Conservation (phyloP, 2,329 filamentous ascomycete species). For the Colletotrichum sp. region DNA sequence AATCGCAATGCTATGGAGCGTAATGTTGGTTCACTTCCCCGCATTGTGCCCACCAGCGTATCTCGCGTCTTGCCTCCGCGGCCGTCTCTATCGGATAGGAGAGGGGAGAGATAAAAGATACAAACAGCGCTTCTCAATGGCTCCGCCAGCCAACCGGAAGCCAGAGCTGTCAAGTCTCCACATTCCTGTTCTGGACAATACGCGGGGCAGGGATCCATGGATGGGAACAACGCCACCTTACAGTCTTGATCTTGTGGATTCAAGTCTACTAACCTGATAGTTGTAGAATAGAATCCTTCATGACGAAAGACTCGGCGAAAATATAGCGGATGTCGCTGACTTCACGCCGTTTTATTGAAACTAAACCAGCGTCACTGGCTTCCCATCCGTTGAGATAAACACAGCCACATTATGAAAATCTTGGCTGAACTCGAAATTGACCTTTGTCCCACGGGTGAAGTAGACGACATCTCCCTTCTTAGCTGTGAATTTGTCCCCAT, state of each 20-base stretch:
- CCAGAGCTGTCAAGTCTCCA: neutral
- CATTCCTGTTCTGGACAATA: neutral
- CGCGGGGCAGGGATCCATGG: neutral
- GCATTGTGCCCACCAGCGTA: neutral
- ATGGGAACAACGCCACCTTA: neutral
- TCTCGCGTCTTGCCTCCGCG: neutral
- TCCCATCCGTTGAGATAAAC: neutral
- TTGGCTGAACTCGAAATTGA: neutral
- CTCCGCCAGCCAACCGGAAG: neutral
- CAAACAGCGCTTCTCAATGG: neutral
- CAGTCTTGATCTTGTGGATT: neutral
- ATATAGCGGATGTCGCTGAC: fast-evolving
- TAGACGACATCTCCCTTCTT: neutral
- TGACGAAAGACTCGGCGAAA: neutral
- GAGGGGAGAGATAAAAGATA: neutral
- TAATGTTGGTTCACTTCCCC: neutral
- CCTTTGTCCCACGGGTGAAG: neutral
- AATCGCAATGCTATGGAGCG: neutral
- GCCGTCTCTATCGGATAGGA: neutral
- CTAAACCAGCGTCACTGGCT: neutral
- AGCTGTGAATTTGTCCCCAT: neutral
- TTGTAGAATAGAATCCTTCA: fast-evolving
- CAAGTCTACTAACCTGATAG: neutral
- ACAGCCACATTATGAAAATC: neutral
- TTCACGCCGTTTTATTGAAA: fast-evolving